Base-by-base conservation (phyloP, 2,329 filamentous ascomycete species). In the Calonectria ilicicola region DNA sequence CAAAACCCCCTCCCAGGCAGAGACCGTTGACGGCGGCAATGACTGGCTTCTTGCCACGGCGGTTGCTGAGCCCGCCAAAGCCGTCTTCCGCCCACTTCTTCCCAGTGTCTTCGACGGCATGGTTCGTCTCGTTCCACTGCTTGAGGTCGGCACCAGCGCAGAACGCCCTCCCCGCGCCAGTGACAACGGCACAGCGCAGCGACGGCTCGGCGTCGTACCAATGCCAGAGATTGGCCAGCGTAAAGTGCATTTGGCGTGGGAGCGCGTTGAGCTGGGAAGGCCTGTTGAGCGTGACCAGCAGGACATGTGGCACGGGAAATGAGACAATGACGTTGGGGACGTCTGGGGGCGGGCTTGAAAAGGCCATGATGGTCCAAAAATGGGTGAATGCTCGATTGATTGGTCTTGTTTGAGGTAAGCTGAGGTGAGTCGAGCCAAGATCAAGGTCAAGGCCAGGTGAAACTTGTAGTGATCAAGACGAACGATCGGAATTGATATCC, bases 1-100 rank as follows among this genome's bases (percentile, higher is more conserved):
- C 94, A 82, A 93, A 91, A 1, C 93, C 94, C 65, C 93, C 93
- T 26, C 93, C 94, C 46, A 93, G 86, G 73, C 92, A 93, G 19
- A 93, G 85, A 2, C 93, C 94, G 80, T 95, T 94, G 32, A 95
- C 92, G 1, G 93, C 94, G 5, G 91, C 92, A 40, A 95, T 89
- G 66, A 96, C 86, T 3, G 93, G 94, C 80, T 95, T 95, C 81
- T 90, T 91, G 62, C 93, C 93, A 2, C 83, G 81, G 44, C 93
- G 87, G 74, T 93, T 91, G 68, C 89, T 91, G 40, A 95, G 82
- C 0, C 89, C 92, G n/a, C 90, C 92, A 72, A 94, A 93, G 27
- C 80, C 79, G 72, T 87, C 86, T 12, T 78, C 75, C 14, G 85
- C 82, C 32, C 80, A 81, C 67, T 81, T 81, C 29, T 76, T 73